Base-by-base conservation (phyloP, 2,329 filamentous ascomycete genomes). In the Penicillium sp. region DNA sequence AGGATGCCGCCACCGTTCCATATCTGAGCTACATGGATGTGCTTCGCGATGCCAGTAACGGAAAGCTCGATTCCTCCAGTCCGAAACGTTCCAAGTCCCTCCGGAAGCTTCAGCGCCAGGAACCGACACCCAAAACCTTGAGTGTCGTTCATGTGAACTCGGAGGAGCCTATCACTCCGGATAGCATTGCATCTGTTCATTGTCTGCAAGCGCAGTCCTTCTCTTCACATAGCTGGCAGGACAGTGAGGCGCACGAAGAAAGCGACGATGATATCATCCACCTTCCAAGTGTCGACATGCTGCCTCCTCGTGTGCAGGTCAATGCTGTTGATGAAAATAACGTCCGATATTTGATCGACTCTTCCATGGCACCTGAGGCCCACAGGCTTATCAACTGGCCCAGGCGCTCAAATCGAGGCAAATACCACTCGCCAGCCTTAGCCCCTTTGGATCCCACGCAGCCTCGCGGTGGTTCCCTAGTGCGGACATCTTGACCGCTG, bases 261-360 rank as follows among this genome's bases (percentile, higher is more conserved):
- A 61, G 59, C 5, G 65, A 68, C 39, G 66, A 68, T 38, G 65
- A 67, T 9, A 62, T 69, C 40, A 62, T 67, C 37, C 61, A 67
- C 4, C 58, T 69, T 8, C 66, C 66, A 11, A 65, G 58, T 28
- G 51, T 62, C 9, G 55, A 29, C 5, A 50, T 52, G 1, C 57
- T 56, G 2, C 52, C 53, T 18, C 63, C 60, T 3, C 55, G 54
- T 5, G 55, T 65, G 4, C 61, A 62, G 32, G 61, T 67, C 39
- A 61, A 66, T 27, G 60, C 59, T 9, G 59, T 68, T 13, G 64
- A 69, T 38, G 56, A 63, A 28, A 66, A 68, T 43, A 66, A 66
- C 38, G 62, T 66, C 13, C 56, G 59, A 40, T 66, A 66, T 44
- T 45, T 63, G 38, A 58, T 64, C n/a, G 57, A 63, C 25, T 56